Conservation (phyloP, 1,284 basidiomycete species). For the Ganoderma lingzhi region DNA sequence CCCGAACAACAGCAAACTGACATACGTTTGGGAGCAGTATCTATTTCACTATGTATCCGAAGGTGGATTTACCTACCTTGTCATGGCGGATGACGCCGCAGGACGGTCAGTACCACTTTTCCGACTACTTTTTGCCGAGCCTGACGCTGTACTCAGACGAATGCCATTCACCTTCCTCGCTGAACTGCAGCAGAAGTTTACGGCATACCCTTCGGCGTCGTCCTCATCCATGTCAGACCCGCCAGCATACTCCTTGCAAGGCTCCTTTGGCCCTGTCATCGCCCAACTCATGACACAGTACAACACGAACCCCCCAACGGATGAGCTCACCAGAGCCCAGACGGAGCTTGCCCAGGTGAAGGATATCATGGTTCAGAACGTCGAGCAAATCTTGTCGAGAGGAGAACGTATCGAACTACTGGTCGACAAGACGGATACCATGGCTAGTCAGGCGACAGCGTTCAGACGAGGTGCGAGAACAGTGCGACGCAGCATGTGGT, state of each 20-base stretch:
- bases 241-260: conserved; percentile 74
- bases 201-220: conserved; percentile 62
- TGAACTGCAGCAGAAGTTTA: conserved; percentile 88
- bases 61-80: conserved; percentile 86
- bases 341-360: conserved; percentile 93
- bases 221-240: conserved; percentile 50
- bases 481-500: conserved; percentile 95
- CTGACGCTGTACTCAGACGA: conserved; percentile 54
- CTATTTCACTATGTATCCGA: conserved; percentile 96
- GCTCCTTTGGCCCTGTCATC: conserved; percentile 71
- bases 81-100: conserved; percentile 93
- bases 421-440: conserved; percentile 96
- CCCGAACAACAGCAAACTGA: conserved; percentile 92
- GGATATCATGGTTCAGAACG: conserved; percentile 98
- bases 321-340: conserved; percentile 92
- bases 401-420: conserved; percentile 97
- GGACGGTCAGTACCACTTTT: conserved; percentile 65
- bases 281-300: conserved; percentile 84
- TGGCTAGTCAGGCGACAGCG: conserved; percentile 95
- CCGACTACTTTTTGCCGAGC: neutral
- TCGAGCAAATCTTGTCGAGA: conserved; percentile 92
- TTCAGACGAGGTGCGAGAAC: conserved; percentile 92
- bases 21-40: conserved; percentile 96
- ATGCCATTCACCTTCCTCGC: conserved; percentile 95
- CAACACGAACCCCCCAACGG: conserved; percentile 90